A percentile compares a stretch with the other conserved stretches of the same genome.
phyloP scores from a whole-genome alignment of 352 stramenopile genomes.

The Globisporangium takayamanum region DNA sequence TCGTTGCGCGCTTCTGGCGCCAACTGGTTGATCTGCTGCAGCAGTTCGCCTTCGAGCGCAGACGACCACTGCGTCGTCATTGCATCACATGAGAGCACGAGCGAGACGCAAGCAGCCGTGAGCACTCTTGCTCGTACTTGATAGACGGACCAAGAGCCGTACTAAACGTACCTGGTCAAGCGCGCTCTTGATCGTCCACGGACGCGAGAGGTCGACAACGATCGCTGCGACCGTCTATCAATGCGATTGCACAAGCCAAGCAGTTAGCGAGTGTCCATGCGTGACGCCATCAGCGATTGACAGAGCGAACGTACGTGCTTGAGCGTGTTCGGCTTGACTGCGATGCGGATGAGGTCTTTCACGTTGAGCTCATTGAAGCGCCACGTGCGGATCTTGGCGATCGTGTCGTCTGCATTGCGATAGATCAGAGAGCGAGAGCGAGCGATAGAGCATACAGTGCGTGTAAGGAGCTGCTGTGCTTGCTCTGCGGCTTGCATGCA shows the following conservation, averaged over 20 bases:
- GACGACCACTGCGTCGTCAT: conserved; percentile 47
- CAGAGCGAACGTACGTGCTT: conserved; percentile 23
- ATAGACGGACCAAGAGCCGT: neutral
- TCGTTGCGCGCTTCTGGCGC: conserved; percentile 38
- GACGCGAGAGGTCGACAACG: conserved; percentile 63
- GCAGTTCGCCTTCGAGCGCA: conserved; percentile 58
- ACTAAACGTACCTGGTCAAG: conserved; percentile 39
- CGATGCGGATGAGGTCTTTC: conserved; percentile 61
- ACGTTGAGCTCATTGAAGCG: conserved; percentile 64
- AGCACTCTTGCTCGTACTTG: neutral
- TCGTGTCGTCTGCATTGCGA: conserved; percentile 44
- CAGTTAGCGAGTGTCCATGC: neutral
- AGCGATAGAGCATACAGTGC: neutral
- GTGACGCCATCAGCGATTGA: neutral
- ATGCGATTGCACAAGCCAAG: neutral
- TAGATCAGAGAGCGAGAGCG: neutral
- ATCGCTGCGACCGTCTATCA: conserved; percentile 56
- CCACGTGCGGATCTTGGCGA: conserved; percentile 75
- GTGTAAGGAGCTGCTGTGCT: neutral
- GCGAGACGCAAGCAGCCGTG: neutral
- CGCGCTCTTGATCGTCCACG: conserved; percentile 78
- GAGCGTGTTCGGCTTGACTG: conserved; percentile 50
- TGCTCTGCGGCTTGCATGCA: neutral
- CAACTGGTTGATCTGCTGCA: conserved; percentile 69
- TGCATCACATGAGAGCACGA: neutral